Percentiles rank a stretch among this genome's conserved stretches.
phyloP scores from a whole-genome alignment of 2,329 filamentous ascomycete genomes.

The Aurifilum marmelostoma region DNA sequence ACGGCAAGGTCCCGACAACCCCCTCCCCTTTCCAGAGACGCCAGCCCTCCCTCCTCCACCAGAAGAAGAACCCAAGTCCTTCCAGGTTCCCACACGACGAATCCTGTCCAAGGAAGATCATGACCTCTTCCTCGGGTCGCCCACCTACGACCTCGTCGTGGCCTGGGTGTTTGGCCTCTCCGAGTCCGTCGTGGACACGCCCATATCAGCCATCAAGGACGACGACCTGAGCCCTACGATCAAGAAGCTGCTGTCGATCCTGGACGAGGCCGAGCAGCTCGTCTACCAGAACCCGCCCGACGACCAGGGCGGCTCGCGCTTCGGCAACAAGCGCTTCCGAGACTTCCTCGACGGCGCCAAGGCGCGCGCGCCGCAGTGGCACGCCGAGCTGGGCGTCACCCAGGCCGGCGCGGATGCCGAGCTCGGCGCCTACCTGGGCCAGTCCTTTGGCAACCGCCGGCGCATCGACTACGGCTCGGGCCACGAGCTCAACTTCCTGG shows the following conservation, averaged over 20 bases:
- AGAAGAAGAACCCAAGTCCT: slow-evolving; percentile 56
- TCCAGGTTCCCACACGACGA: slow-evolving; percentile 70
- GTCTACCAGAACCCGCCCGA: slow-evolving; percentile 74
- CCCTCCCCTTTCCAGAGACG: slow-evolving; percentile 71
- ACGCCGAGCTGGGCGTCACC: slow-evolving; percentile 60
- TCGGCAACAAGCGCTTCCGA: slow-evolving; percentile 92
- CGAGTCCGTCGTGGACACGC: slow-evolving; percentile 74
- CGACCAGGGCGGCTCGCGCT: slow-evolving; percentile 85
- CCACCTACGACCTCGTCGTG: slow-evolving; percentile 74
- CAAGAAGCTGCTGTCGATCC: slow-evolving; percentile 66
- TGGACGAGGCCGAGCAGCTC: slow-evolving; percentile 70
- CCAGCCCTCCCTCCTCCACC: slow-evolving; percentile 72
- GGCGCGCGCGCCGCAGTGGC: slow-evolving; percentile 63
- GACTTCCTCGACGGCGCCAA: slow-evolving; percentile 74
- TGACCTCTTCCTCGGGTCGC: slow-evolving; percentile 76
- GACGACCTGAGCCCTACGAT: slow-evolving; percentile 62
- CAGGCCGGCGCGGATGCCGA: slow-evolving; percentile 65
- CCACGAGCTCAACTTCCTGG: slow-evolving; percentile 95
- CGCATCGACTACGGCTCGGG: slow-evolving; percentile 97
- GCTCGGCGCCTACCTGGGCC: slow-evolving; percentile 75
- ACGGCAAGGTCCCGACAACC: slow-evolving; percentile 54
- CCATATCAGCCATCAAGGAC: slow-evolving; percentile 65
- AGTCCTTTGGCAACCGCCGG: slow-evolving; percentile 83
- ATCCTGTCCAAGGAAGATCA: slow-evolving; percentile 85
- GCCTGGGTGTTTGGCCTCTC: slow-evolving; percentile 87